Evolutionary conservation across 1,139 yeast genomes (phyloP).

Genomic region (Saccharomyces hybrid): DNA sequence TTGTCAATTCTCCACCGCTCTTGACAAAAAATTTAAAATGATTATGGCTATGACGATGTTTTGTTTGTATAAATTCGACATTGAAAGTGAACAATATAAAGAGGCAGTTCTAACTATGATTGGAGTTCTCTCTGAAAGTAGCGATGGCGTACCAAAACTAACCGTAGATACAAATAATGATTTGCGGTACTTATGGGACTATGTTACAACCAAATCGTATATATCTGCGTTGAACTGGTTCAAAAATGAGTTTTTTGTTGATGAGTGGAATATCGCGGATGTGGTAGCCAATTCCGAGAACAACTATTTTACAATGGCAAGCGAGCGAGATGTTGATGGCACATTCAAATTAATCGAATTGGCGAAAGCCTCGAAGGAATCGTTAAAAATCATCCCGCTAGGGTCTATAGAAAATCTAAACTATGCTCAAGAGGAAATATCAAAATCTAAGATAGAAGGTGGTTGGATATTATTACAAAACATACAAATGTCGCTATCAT

Average conservation of each 20-base stretch:
- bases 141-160: background rate
- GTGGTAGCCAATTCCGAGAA: constrained; percentile 3
- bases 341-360: constrained; percentile 45
- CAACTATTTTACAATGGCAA: constrained; percentile 41
- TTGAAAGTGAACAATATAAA: background rate
- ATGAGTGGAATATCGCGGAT: background rate
- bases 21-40: constrained; percentile 43
- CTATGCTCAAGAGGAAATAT: constrained; percentile 50
- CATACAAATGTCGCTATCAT: constrained; percentile 59
- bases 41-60: constrained; percentile 32
- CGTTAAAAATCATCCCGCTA: constrained; percentile 50
- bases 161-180: background rate
- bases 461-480: constrained; percentile 73
- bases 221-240: constrained; percentile 6
- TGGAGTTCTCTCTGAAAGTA: background rate
- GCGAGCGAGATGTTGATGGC: constrained; percentile 62
- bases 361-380: constrained; percentile 31
- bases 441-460: constrained; percentile 40
- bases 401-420: constrained; percentile 67
- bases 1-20: constrained; percentile 41
- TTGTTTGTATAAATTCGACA: background rate
- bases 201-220: background rate
- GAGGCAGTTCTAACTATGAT: background rate
- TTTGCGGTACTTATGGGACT: background rate
- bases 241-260: background rate